Evolutionary conservation across 352 stramenopile species (phyloP).

Genomic region (Pythium vanterpoolii): DNA sequence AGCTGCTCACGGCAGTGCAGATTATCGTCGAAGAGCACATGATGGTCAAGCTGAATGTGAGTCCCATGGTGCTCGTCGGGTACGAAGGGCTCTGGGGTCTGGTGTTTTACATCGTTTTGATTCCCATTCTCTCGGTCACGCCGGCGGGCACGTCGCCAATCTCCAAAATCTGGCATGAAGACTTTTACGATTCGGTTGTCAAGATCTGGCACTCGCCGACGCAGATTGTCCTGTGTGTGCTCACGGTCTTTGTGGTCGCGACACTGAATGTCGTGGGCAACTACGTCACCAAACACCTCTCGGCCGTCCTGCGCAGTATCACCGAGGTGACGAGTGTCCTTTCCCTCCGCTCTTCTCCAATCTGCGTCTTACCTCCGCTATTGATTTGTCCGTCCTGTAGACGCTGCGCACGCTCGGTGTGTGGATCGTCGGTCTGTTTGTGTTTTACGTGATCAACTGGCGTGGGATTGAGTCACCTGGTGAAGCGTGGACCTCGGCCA

Average conservation of each 20-base stretch:
- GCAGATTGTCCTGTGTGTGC: slow-evolving; percentile 46
- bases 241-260: slow-evolving; percentile 60
- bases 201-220: slow-evolving; percentile 63
- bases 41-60: slow-evolving; percentile 74
- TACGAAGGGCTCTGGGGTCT: slow-evolving; percentile 86
- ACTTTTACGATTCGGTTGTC: slow-evolving; percentile 75
- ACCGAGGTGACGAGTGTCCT: slow-evolving; percentile 35
- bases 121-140: slow-evolving; percentile 62
- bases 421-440: slow-evolving; percentile 65
- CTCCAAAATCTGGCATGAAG: slow-evolving; percentile 74
- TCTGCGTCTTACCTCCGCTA: not conserved
- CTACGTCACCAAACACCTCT: slow-evolving; percentile 84
- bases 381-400: slow-evolving; percentile 19
- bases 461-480: slow-evolving; percentile 45
- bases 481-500: slow-evolving; percentile 68
- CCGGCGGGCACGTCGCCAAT: slow-evolving; percentile 37
- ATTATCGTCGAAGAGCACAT: slow-evolving; percentile 91
- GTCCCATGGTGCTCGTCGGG: slow-evolving; percentile 80
- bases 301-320: slow-evolving; percentile 76
- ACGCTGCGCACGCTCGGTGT: slow-evolving; percentile 75
- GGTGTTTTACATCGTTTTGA: slow-evolving; percentile 62
- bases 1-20: slow-evolving; percentile 81
- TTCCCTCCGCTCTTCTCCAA: not conserved
- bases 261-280: slow-evolving; percentile 63
- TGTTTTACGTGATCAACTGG: slow-evolving; percentile 75